Base-by-base conservation (phyloP, 2,329 filamentous ascomycete species). In the Raffaelea albimanens region DNA sequence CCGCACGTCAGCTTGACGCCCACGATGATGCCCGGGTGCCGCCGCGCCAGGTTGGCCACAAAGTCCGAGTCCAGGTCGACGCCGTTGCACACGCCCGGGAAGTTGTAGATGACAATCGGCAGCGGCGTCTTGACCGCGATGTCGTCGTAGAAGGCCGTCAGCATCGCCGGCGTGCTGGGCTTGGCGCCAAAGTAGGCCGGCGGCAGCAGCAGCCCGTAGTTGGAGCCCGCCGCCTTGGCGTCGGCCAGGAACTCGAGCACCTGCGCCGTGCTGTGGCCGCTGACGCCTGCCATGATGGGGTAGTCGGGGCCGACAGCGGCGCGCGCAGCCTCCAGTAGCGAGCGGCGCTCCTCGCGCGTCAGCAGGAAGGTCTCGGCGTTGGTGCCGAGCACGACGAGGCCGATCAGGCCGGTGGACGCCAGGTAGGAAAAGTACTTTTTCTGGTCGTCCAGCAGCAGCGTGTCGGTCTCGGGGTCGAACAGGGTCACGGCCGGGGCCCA, bases 71-170 rank as follows among this genome's bases (percentile, higher is more conserved):
- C 81, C 21, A 86, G 66, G 58, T 86, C 82, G 3, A 85, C 67
- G 21, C 82, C 82, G 53, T 82, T 82, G 57, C 77, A 83, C 19
- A 85, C 80, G 13, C 68, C 78, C 0, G 82, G 82, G 63, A 85
- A 85, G 61, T 85, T 84, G 63, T 84, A 83, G 14, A 85, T 63
- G 38, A 85, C 70, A 29, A 84, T 67, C 0, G 80, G 80, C 3
- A 85, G 61, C 2, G 70, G 63, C 2, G 67, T 69, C 44, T 66
- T 61, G n/a, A 61, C 60, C 0, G 78, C 75, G 3, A 84, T 66
- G 25, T 82, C 72, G 42, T 63, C 63, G 56, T 73, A 84, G 66
- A 84, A 85, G 43, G 67, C 63, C 56, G 75, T 71, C 23, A 84
- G 67, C 21, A 83, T 76, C 13, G 64, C 67, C 19, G 70, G 67